phyloP scores from a whole-genome alignment of 257 asterid genomes.

The Agastache rugosa region DNA sequence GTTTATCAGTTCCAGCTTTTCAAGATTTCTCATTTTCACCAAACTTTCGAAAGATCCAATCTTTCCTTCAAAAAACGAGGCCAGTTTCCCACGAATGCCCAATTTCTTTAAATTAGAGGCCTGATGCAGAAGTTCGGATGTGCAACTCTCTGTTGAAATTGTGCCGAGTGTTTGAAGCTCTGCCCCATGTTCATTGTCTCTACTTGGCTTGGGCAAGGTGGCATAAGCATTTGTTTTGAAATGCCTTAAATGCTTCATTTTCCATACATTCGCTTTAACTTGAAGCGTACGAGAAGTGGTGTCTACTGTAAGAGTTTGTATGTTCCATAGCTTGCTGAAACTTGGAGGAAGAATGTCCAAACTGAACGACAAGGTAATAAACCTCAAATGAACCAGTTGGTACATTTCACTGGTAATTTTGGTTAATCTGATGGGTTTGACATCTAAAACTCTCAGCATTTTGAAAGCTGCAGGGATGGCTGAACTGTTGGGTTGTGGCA shows the following conservation, averaged over 20 bases:
- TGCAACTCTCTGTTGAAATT: neutral
- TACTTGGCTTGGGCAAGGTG: neutral
- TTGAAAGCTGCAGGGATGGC: constrained; percentile 16
- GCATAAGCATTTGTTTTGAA: constrained; percentile 15
- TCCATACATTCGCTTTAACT: constrained; percentile 12
- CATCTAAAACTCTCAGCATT: constrained; percentile 17
- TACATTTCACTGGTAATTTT: neutral
- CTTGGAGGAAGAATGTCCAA: neutral
- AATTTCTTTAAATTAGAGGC: constrained; percentile 2
- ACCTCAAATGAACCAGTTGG: constrained; percentile 18
- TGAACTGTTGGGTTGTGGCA: neutral
- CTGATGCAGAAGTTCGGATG: neutral
- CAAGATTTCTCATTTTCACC: neutral
- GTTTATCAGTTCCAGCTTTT: neutral
- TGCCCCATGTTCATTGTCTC: neutral
- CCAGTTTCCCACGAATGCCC: constrained; percentile 6
- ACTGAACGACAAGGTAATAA: neutral
- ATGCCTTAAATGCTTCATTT: constrained; percentile 10
- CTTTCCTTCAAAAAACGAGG: neutral
- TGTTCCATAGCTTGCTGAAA: constrained; percentile 6
- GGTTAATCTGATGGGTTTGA: constrained; percentile 4
- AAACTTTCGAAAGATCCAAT: neutral
- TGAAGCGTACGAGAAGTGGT: neutral
- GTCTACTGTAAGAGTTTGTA: constrained; percentile 7
- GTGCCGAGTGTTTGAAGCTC: constrained; percentile 17